Evolutionary conservation across 768 basidiomycete species (phyloP).

Genomic region (Lactifluus volemus): DNA sequence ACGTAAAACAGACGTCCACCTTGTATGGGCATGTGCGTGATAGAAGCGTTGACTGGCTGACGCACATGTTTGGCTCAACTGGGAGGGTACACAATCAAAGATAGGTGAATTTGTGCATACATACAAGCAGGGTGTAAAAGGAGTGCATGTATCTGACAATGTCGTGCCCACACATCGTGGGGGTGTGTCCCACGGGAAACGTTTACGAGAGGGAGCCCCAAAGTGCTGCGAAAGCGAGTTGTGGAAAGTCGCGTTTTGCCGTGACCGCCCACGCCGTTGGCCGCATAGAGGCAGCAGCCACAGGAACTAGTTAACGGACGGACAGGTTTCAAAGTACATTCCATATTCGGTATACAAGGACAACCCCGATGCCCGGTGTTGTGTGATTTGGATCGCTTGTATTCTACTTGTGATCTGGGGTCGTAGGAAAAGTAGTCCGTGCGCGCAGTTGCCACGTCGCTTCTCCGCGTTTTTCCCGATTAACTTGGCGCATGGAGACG

Average conservation of each 20-base stretch:
- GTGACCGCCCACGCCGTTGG: neutral
- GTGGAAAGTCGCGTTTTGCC: neutral
- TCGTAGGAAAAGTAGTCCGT: neutral
- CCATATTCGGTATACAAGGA: neutral
- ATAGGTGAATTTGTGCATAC: neutral
- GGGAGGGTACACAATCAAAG: neutral
- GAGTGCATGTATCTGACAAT: neutral
- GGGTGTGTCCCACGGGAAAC: neutral
- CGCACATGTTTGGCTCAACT: neutral
- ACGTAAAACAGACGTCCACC: neutral
- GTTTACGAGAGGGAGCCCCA: neutral
- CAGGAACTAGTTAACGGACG: neutral
- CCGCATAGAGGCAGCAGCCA: neutral
- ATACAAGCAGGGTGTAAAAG: neutral
- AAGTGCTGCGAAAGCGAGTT: neutral
- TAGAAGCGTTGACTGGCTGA: neutral
- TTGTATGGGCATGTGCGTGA: neutral
- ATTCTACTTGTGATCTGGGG: neutral
- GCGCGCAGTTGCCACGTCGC: constrained; percentile 3
- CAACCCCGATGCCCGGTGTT: neutral
- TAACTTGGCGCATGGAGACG: neutral
- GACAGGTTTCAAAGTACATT: neutral
- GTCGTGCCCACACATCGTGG: neutral
- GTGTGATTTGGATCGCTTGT: neutral
- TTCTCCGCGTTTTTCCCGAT: constrained; percentile 5